A percentile compares a stretch with the other conserved stretches of the same genome.
Conservation (phyloP, 2,329 filamentous ascomycete species). For the Alternaria solani region DNA sequence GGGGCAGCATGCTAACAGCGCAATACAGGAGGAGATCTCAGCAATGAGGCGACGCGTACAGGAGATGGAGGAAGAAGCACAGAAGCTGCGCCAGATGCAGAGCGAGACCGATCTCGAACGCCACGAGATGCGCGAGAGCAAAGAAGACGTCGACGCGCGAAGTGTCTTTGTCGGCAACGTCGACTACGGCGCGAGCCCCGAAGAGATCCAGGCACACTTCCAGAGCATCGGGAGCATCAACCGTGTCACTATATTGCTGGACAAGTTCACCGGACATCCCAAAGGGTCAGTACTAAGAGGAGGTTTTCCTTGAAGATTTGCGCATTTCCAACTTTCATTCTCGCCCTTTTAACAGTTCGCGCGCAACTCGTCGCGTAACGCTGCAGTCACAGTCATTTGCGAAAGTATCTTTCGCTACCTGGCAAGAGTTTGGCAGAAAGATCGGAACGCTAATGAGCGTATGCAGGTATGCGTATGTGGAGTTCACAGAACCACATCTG, state of each 20-base stretch:
- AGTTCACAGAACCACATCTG: constrained; percentile 92
- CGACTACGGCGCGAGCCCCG: constrained; percentile 94
- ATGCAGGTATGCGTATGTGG: constrained; percentile 94
- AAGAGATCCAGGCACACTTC: constrained; percentile 98
- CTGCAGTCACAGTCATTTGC: constrained; percentile 5
- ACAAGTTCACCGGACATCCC: constrained; percentile 99
- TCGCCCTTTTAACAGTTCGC: neutral
- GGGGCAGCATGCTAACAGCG: constrained; percentile 12
- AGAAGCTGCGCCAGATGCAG: constrained; percentile 64
- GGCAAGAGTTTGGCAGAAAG: constrained; percentile 63
- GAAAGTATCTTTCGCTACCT: constrained; percentile 59
- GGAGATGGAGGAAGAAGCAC: constrained; percentile 67
- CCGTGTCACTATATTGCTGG: constrained; percentile 93
- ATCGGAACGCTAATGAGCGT: constrained; percentile 61
- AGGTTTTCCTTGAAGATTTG: constrained; percentile 44
- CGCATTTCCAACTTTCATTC: constrained; percentile 1
- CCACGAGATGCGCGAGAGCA: constrained; percentile 85
- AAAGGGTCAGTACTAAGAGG: constrained; percentile 79
- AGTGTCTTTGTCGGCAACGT: constrained; percentile 99
- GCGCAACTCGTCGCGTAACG: constrained; percentile 4
- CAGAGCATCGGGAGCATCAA: constrained; percentile 98
- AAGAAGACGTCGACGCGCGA: constrained; percentile 92
- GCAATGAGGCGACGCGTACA: constrained; percentile 63
- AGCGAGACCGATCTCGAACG: constrained; percentile 79
- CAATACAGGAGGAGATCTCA: constrained; percentile 52